Evolutionary conservation across 495 filamentous ascomycete species (phyloP), one percentile per base, ranked within the genome.

Genomic region (Xylaria cubensis): DNA sequence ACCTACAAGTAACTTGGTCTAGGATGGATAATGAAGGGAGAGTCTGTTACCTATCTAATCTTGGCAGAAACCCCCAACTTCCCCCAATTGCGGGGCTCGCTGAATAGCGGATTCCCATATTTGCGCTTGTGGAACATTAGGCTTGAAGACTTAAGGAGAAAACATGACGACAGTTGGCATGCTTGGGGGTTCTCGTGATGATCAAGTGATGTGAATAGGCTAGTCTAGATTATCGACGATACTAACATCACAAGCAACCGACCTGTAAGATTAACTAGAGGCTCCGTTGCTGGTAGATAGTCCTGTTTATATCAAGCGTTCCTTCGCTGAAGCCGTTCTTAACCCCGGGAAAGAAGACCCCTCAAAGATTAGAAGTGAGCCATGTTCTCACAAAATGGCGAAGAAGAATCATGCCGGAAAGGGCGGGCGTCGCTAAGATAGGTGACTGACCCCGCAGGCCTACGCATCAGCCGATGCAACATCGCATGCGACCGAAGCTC

Each of bases 121-220:
- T 21, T 21, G 32, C 29, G 29, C 32, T 61, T 39, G 56, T 36
- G 29, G 15, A 61, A 36, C 58, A 19, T n/a, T 61, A 19, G 58
- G 58, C 53, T 56, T 56, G 24, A 32, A 56, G 53, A 15, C 26
- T 56, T 42, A 42, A 13, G 39, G 39, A 56, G 53, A 32, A 56
- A 56, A 32, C 26, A 56, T 32, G 53, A 17, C 26, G 53, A 56
- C 53, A 56, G 53, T 56, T 56, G 53, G 53, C 53, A 56, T 56
- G 26, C 50, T 26, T 53, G 9, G 50, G 24, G 50, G 21, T 32
- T 32, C 53, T 56, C 53, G 53, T 53, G 50, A 53, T 26, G 50
- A 53, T 55, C 53, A 56, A 56, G 10, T 56, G 13, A 29, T 56
- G 53, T 56, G 53, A 32, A 56, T 56, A 56, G 10, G 53, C 53